Evolutionary conservation across 768 basidiomycete genomes (phyloP).

Genomic region (Leccinum subgranulosum): DNA sequence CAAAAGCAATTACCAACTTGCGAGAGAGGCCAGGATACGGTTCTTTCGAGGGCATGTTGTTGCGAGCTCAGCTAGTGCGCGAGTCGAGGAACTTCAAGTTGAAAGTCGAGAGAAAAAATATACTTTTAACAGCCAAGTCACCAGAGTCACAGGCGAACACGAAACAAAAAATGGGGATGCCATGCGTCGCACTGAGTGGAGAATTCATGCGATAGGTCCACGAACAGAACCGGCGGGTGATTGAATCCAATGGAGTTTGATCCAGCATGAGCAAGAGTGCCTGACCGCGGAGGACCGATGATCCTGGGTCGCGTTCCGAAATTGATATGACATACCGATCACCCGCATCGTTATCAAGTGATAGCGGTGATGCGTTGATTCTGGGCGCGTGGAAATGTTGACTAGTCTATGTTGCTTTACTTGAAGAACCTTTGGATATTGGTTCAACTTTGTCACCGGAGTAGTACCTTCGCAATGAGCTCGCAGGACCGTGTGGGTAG

Average conservation of each 20-base stretch:
- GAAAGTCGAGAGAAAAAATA: not conserved
- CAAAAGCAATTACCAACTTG: slow-evolving; percentile 41
- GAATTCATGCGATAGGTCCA: not conserved
- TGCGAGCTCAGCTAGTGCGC: not conserved
- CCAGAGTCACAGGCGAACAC: not conserved
- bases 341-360: not conserved
- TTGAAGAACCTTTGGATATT: not conserved
- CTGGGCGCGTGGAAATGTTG: not conserved
- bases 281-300: not conserved
- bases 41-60: slow-evolving; percentile 26
- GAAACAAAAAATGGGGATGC: not conserved
- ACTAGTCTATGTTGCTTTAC: too few relatives aligned
- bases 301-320: not conserved
- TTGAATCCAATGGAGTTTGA: not conserved
- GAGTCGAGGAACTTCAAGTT: not conserved
- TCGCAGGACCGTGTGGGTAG: not conserved
- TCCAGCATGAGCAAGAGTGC: not conserved
- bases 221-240: not conserved
- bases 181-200: not conserved
- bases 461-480: not conserved
- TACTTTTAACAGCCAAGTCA: not conserved
- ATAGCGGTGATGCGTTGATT: not conserved
- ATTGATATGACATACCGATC: not conserved
- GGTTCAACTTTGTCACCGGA: not conserved
- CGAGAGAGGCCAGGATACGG: slow-evolving; percentile 37